These are phyloP conservation scores for Irpex sp. DNA, from an alignment of 1,284 basidiomycete species.

Conservation along the genomic window DNA sequence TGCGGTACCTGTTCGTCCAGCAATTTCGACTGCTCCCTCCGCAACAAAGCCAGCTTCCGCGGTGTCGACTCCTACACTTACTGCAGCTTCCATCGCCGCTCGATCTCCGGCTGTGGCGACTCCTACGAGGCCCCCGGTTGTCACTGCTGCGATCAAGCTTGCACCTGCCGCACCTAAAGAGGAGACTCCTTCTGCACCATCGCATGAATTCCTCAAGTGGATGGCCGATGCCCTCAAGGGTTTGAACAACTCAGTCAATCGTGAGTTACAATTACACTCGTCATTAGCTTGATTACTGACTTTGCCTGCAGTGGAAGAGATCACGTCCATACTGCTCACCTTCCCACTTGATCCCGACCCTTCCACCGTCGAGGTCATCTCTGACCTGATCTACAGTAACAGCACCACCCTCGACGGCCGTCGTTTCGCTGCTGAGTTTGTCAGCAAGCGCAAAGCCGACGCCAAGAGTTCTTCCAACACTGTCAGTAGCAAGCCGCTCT, in stretches of 20 bases:
- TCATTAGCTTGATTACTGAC: conserved; percentile 8
- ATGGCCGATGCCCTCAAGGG: conserved; percentile 86
- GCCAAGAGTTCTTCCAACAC: conserved; percentile 45
- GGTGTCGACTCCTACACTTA: conserved; percentile 10
- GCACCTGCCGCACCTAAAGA: conserved; percentile 43
- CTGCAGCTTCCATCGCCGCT: conserved; percentile 21
- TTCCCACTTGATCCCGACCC: conserved; percentile 88
- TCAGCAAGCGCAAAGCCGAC: conserved; percentile 82
- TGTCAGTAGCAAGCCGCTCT: conserved; percentile 51
- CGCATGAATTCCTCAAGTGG: conserved; percentile 92
- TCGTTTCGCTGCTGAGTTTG: conserved; percentile 90
- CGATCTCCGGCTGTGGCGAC: conserved; percentile 32
- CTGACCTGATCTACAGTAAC: conserved; percentile 90
- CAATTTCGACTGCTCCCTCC: conserved; percentile 26
- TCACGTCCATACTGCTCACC: conserved; percentile 86
- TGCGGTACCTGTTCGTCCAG: conserved; percentile 22
- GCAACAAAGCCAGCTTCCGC: conserved; percentile 21
- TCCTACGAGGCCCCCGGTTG: conserved; percentile 17
- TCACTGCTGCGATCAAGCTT: conserved; percentile 40
- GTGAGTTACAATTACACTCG: conserved; percentile 39
- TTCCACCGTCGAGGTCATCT: conserved; percentile 83
- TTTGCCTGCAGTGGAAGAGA: conserved; percentile 75
- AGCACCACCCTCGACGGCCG: conserved; percentile 94
- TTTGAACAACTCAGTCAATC: conserved; percentile 76
- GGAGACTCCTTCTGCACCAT: conserved; percentile 65